A percentile compares a stretch with the other conserved stretches of the same genome.
These are phyloP conservation scores for Mucuna pruriens DNA, from an alignment of 306 rosid species.

Conservation along the genomic window DNA sequence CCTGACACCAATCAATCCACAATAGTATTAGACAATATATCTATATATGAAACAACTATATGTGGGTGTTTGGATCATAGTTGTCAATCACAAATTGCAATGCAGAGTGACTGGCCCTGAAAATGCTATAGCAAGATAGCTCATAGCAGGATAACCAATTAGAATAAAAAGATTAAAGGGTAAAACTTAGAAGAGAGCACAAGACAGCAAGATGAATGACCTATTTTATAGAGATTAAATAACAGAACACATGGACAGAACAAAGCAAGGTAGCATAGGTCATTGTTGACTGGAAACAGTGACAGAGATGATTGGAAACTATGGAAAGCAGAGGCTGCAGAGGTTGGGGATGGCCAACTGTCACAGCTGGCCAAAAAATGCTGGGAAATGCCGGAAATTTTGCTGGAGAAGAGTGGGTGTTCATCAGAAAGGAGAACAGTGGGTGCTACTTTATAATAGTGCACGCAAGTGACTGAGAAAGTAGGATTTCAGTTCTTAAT, in stretches of 20 bases:
- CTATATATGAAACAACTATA: constrained; percentile 15
- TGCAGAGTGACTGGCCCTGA: too few relatives aligned
- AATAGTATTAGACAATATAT: constrained; percentile 36
- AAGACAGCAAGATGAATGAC: neutral
- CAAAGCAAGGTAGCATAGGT: neutral
- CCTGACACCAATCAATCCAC: constrained; percentile 63
- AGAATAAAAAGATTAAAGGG: neutral
- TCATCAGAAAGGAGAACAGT: neutral
- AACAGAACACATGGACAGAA: neutral
- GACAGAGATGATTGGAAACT: neutral
- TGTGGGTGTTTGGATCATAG: neutral
- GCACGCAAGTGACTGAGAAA: neutral
- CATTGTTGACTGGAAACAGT: neutral
- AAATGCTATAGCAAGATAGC: neutral
- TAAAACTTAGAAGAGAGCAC: neutral
- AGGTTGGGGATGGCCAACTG: neutral
- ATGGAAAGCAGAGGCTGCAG: neutral
- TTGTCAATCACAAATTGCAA: neutral
- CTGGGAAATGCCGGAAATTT: neutral
- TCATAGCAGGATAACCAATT: neutral
- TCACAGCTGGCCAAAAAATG: neutral
- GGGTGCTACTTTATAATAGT: neutral
- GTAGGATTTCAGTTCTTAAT: neutral
- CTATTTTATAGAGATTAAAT: neutral
- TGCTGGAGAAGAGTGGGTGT: neutral